Percentiles rank a stretch among this genome's conserved stretches.
These are phyloP conservation scores for Fusarium poae DNA, from an alignment of 2,329 filamentous ascomycete genomes.

Conservation along the genomic window DNA sequence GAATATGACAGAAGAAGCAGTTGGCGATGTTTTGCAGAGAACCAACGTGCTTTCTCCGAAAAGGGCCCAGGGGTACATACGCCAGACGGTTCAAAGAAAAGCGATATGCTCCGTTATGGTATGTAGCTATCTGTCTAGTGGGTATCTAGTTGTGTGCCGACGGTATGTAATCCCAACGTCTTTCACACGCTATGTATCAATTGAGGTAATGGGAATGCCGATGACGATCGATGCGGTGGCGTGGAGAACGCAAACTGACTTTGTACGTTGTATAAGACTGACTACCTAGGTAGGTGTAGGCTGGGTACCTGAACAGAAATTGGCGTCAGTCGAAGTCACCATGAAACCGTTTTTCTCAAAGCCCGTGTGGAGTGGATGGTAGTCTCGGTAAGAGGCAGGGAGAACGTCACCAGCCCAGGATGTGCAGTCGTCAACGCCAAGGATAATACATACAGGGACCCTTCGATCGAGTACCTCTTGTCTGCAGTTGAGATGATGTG, in stretches of 20 bases:
- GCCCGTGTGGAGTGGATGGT: conserved; percentile 9
- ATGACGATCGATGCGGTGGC: conserved; percentile 48
- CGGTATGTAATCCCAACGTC: conserved; percentile 37
- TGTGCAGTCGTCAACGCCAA: conserved; percentile 36
- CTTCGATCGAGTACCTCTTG: conserved; percentile 17
- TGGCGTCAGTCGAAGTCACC: conserved; percentile 36
- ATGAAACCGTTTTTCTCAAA: conserved; percentile 37
- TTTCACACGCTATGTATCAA: conserved; percentile 19
- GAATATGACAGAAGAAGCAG: conserved; percentile 29
- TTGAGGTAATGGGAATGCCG: conserved; percentile 40
- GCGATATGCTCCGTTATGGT: conserved; percentile 10
- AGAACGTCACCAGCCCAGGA: conserved; percentile 35
- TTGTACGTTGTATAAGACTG: too few species aligned
- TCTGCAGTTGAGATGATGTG: conserved; percentile 8
- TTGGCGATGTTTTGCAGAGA: conserved; percentile 31
- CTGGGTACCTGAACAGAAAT: conserved; percentile 5
- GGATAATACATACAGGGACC: conserved; percentile 20
- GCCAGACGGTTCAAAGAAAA: conserved; percentile 12
- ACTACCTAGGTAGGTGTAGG: background rate
- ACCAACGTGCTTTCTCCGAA: conserved; percentile 18
- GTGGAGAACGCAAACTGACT: conserved; percentile 35
- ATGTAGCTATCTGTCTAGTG: too few species aligned
- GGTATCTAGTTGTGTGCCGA: conserved; percentile 30
- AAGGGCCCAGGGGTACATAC: conserved; percentile 8
- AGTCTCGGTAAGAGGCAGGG: conserved; percentile 34